Base-by-base conservation (phyloP, 768 basidiomycete species). In the Boletus rex-veris region DNA sequence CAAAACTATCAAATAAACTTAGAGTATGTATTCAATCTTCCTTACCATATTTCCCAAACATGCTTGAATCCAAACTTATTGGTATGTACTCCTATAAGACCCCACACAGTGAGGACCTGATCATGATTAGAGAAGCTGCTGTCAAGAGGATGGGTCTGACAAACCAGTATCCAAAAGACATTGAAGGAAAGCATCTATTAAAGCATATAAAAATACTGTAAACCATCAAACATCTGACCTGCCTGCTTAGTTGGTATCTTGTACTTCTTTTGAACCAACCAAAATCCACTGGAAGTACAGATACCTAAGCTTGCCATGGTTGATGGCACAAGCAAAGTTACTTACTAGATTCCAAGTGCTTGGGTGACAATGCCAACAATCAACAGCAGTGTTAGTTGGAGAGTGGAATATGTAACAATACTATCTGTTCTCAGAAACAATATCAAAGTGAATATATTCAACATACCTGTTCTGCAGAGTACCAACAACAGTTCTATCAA, bases 21-120 rank as follows among this genome's bases (percentile, higher is more conserved):
- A 9, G 30, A 18, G 5, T 1, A 51, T 26, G 30, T 21, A 36
- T 18, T 31, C 5, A 45, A 37, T 19, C 6, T 10, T 7, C 24
- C 14, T 51, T 58, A 83, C 84, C 86, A 88, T 30, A 88, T 81
- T 66, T 90, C 89, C 88, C 88, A 90, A 54, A 84, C 80, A 63
- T 90, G 85, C 68, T 92, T 88, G 73, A 90, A 90, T 12, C 88
- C 88, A 62, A 92, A 85, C 42, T 79, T 83, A 61, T 81, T 67
- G 15, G 86, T 87, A 59, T 84, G 84, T 2, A 90, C 78, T n/a
- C 88, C 88, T 58, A 86, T 81, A 24, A 90, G 79, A 37, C 88
- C 88, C 88, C 88, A 90, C 5, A 84, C 60, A 10, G 83, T 85
- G 44, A 88, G 67, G 19, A 87, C 68, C 84, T 86, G 37, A 9